phyloP scores from a whole-genome alignment of 2,329 filamentous ascomycete genomes.

The Cryphonectria parasitica region DNA sequence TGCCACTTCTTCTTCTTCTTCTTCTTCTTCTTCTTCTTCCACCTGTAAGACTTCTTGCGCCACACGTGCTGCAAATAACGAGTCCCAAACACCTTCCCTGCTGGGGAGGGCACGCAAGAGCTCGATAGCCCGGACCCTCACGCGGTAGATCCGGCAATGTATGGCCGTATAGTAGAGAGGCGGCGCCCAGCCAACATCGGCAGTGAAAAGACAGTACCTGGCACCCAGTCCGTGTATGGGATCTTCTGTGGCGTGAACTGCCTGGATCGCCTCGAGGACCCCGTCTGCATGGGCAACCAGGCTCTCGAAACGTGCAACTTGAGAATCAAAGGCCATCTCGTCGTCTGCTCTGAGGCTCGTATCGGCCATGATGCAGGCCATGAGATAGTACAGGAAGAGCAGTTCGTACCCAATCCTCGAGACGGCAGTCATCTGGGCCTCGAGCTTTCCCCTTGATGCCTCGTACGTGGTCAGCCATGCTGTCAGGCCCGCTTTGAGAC shows the following conservation, averaged over 20 bases:
- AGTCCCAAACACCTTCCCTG: constrained; percentile 48
- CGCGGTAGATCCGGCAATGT: constrained; percentile 49
- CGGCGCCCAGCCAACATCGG: constrained; percentile 49
- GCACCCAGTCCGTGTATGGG: constrained; percentile 36
- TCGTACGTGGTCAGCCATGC: neutral
- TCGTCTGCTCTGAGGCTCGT: constrained; percentile 38
- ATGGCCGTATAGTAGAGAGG: constrained; percentile 50
- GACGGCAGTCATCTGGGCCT: constrained; percentile 24
- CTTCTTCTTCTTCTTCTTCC: neutral
- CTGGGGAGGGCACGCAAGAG: constrained; percentile 38
- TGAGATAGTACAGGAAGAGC: constrained; percentile 44
- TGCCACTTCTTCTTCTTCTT: neutral
- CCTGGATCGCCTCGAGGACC: neutral
- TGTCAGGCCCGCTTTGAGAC: neutral
- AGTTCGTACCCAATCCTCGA: constrained; percentile 34
- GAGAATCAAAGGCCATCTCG: constrained; percentile 44
- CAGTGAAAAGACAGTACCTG: constrained; percentile 34
- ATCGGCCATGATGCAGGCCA: constrained; percentile 48
- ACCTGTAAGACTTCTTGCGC: constrained; percentile 2
- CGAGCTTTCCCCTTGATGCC: constrained; percentile 30
- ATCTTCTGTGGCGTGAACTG: constrained; percentile 10
- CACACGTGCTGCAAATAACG: constrained; percentile 21
- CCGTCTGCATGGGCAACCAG: constrained; percentile 36
- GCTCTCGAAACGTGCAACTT: constrained; percentile 38
- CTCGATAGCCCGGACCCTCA: constrained; percentile 45